These are phyloP conservation scores for Phytophthora syringae DNA, from an alignment of 352 stramenopile species.

Conservation along the genomic window DNA sequence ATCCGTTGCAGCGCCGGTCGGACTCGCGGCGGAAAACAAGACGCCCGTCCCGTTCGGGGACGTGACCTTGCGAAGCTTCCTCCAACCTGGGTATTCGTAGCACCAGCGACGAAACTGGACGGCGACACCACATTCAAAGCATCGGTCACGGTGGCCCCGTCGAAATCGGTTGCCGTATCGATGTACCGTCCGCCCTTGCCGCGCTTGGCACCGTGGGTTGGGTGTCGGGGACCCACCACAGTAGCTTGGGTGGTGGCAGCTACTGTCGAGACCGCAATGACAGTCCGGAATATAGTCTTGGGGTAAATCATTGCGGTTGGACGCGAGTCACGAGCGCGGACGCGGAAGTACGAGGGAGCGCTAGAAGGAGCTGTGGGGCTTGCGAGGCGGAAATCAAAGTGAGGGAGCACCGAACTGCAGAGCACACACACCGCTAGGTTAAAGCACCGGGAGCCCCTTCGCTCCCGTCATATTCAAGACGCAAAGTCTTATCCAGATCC, in stretches of 20 bases:
- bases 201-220: slow-evolving; percentile 26
- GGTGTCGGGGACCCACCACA: slow-evolving; percentile 30
- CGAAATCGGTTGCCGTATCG: slow-evolving; percentile 39
- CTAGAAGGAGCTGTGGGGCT: slow-evolving; percentile 29
- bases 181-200: slow-evolving; percentile 30
- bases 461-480: slow-evolving; percentile 28
- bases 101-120: slow-evolving; percentile 44
- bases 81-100: slow-evolving; percentile 36
- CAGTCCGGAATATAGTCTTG: slow-evolving; percentile 59
- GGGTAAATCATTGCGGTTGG: slow-evolving; percentile 62
- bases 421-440: slow-evolving; percentile 1
- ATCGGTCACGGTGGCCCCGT: slow-evolving; percentile 20
- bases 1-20: slow-evolving; percentile 18
- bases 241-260: slow-evolving; percentile 42
- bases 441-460: slow-evolving; percentile 11
- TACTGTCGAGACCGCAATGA: slow-evolving; percentile 64
- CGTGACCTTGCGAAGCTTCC: slow-evolving; percentile 43
- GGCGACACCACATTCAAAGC: slow-evolving; percentile 39
- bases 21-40: slow-evolving; percentile 53
- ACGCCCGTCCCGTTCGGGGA: slow-evolving; percentile 36
- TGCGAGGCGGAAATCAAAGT: slow-evolving; percentile 36
- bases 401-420: slow-evolving; percentile 7
- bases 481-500: slow-evolving; percentile 21
- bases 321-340: slow-evolving; percentile 28
- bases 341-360: slow-evolving; percentile 27